Evolutionary conservation across 1,139 yeast genomes (phyloP).

Genomic region (Candida buenavistaensis): DNA sequence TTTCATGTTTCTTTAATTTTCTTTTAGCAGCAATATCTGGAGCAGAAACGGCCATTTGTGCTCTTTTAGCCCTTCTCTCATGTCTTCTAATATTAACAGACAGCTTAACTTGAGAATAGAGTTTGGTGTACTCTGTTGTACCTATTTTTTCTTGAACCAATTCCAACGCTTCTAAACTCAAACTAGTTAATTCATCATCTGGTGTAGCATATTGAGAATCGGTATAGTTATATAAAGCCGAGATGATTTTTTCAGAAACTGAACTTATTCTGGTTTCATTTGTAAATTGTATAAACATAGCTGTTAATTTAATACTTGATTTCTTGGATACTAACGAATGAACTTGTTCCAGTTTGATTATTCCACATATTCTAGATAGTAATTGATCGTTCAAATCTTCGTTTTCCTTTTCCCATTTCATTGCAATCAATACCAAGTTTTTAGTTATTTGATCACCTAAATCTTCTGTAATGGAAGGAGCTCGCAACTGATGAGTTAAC

Average conservation of each 20-base stretch:
- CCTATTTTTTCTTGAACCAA: slow-evolving; percentile 73
- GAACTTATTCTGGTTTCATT: slow-evolving; percentile 34
- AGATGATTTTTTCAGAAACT: slow-evolving; percentile 49
- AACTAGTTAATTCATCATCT: slow-evolving; percentile 52
- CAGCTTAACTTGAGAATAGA: slow-evolving; percentile 64
- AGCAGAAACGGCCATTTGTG: slow-evolving; percentile 72
- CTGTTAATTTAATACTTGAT: slow-evolving; percentile 60
- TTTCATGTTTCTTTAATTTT: slow-evolving; percentile 73
- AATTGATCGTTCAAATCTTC: slow-evolving; percentile 58
- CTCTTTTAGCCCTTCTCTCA: slow-evolving; percentile 74
- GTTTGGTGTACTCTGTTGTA: slow-evolving; percentile 64
- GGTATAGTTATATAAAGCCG: slow-evolving; percentile 60
- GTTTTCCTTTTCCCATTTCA: slow-evolving; percentile 57
- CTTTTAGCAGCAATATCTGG: slow-evolving; percentile 82
- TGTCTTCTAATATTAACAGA: slow-evolving; percentile 61
- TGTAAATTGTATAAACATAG: slow-evolving; percentile 56
- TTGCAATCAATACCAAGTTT: slow-evolving; percentile 61
- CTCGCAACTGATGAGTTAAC: slow-evolving; percentile 74
- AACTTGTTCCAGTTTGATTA: slow-evolving; percentile 64
- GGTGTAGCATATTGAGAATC: slow-evolving; percentile 43
- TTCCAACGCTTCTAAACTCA: slow-evolving; percentile 69
- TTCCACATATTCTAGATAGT: slow-evolving; percentile 56
- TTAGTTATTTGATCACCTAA: slow-evolving; percentile 68
- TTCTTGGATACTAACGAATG: slow-evolving; percentile 60
- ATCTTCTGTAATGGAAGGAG: slow-evolving; percentile 68